Percentiles rank a stretch among this genome's conserved stretches.
Conservation (phyloP, 106 monocot genomes). For the Dendrobium officinale region DNA sequence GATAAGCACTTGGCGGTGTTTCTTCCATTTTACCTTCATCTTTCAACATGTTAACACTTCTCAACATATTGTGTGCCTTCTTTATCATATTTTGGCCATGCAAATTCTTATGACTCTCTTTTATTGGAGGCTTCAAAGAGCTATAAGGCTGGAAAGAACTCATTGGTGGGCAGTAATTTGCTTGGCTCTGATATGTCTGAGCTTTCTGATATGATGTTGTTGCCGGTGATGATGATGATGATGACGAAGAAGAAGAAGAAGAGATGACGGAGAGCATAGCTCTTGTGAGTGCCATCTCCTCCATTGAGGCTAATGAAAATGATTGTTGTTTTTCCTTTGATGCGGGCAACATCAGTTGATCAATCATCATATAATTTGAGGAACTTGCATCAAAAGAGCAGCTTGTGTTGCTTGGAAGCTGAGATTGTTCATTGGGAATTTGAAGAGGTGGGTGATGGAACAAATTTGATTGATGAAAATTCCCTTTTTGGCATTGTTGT, state of each 20-base stretch:
- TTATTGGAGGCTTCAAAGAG: not conserved
- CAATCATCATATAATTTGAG: not conserved
- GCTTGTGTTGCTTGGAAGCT: not conserved
- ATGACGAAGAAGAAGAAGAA: constrained; percentile 10
- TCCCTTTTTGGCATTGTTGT: not conserved
- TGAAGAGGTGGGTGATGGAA: not conserved
- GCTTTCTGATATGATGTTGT: not conserved
- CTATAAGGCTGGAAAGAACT: constrained; percentile 49
- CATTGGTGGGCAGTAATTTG: not conserved
- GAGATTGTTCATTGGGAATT: not conserved
- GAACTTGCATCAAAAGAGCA: not conserved
- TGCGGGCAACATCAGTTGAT: not conserved
- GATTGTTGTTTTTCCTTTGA: not conserved
- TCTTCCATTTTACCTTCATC: not conserved
- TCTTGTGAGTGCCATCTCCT: constrained; percentile 45
- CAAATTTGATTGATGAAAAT: not conserved
- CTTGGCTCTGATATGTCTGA: not conserved
- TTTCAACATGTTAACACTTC: constrained; percentile 16
- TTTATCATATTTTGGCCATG: constrained; percentile 58
- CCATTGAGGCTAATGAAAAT: constrained; percentile 28
- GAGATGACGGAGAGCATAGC: constrained; percentile 73
- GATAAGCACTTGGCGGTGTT: constrained; percentile 13
- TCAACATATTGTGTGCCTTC: constrained; percentile 28
- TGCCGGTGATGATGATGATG: constrained; percentile 10
- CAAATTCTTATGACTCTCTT: not conserved